Evolutionary conservation across 345 rosid genomes (phyloP), one percentile per base, ranked within the genome.

Genomic region (Salix brachista): DNA sequence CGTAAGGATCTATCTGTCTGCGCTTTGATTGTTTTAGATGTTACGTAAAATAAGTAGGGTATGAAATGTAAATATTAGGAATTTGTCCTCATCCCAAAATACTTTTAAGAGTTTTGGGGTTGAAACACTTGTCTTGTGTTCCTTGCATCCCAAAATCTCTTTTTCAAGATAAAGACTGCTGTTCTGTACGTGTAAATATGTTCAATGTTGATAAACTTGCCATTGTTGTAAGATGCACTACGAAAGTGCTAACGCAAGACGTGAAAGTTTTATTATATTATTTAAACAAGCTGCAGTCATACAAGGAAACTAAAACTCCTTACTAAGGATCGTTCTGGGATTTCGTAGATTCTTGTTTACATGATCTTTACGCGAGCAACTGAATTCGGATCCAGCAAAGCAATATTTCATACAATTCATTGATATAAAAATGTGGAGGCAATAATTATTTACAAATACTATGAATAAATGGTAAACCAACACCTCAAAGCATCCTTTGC

Each of bases 391-490:
- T 58, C 14, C 28, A 58, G 62, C 62, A 9, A n/a, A 21, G 62
- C 62, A 69, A 58, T 52, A 3, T 23, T 12, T 58, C 30, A 65
- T 14, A 46, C 14, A 46, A 12, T 9, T 48, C 14, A 7, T 32
- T 10, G 30, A 32, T 30, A 1, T n/a, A 75, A 23, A 9, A 36
- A 66, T 34, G 32, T 37, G 28, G 30, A 28, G 13, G 42, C 5
- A 19, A 52, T 7, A 75, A 32, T 73, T 73, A 84, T 80, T 65
- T 85, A 80, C 83, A 79, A 41, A 67, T 44, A 9, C 25, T 17
- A 39, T 26, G 56, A 36, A 60, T 65, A 36, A 30, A 66, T 54
- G 44, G 34, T 46, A 68, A 23, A 72, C 10, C 65, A 37, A 44
- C 34, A 74, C 26, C 46, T 39, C 4, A 9, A 52, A 61, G 18